Evolutionary conservation across 163 green algal species (phyloP).

Genomic region (Chlorella variabilis): DNA sequence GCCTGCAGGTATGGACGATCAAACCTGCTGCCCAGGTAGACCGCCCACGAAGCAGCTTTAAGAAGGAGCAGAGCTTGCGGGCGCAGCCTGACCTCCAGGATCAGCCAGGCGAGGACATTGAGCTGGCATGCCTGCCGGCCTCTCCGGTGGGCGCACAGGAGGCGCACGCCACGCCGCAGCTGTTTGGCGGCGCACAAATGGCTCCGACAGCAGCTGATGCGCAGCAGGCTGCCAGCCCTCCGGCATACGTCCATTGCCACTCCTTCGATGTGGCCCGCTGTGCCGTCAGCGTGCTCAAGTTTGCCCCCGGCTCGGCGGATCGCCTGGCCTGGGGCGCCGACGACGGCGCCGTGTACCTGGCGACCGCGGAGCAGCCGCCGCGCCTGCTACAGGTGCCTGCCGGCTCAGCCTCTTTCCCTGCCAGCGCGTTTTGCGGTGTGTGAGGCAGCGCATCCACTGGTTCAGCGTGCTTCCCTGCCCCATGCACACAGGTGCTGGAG

Average conservation of each 20-base stretch:
- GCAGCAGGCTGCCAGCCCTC: background rate
- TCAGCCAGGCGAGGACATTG: background rate
- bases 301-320: conserved; percentile 28
- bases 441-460: no score
- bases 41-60: no score
- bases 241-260: background rate
- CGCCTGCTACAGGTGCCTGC: conserved; percentile 36
- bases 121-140: background rate
- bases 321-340: conserved; percentile 37
- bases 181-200: no score
- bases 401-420: background rate
- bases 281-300: conserved; percentile 19
- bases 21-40: no score
- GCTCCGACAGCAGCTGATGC: background rate
- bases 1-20: no score
- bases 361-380: background rate
- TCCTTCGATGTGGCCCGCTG: background rate
- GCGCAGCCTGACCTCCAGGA: no score
- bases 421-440: background rate
- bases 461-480: no score
- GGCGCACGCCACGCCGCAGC: no score
- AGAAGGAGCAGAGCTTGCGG: no score
- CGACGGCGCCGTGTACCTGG: conserved; percentile 29
- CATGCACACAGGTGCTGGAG: conserved; percentile 38
- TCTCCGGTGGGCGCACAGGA: background rate